Conservation (phyloP, 1,139 yeast genomes). For the Candida sp. region DNA sequence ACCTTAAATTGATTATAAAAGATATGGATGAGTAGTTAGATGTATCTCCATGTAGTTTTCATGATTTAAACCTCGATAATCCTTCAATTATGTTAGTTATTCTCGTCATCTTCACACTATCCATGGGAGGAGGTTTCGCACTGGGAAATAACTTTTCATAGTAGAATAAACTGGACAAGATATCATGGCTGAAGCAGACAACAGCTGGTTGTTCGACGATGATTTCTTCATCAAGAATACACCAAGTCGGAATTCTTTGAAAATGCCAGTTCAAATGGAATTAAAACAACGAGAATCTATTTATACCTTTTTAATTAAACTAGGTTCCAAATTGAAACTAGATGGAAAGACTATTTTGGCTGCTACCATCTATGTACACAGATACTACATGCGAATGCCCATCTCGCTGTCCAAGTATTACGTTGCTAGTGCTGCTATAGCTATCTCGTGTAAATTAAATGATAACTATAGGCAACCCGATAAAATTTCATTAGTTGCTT, state of each 20-base stretch:
- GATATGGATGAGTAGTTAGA: too few relatives aligned
- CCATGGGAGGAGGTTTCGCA: too few relatives aligned
- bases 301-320: slow-evolving; percentile 36
- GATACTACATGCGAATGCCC: slow-evolving; percentile 43
- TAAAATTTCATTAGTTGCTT: slow-evolving; percentile 38
- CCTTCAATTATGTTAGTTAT: too few relatives aligned
- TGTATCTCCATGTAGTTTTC: too few relatives aligned
- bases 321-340: slow-evolving; percentile 37
- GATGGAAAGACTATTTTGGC: slow-evolving; percentile 44
- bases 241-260: slow-evolving; percentile 27
- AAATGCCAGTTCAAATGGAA: slow-evolving; percentile 27
- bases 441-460: slow-evolving; percentile 41
- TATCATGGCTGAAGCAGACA: background rate
- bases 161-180: too few relatives aligned
- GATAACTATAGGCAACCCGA: slow-evolving; percentile 45
- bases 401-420: slow-evolving; percentile 44
- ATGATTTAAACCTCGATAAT: too few relatives aligned
- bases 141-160: too few relatives aligned
- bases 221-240: slow-evolving; percentile 24
- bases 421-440: slow-evolving; percentile 44
- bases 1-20: too few relatives aligned
- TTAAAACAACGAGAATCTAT: slow-evolving; percentile 35
- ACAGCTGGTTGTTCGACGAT: slow-evolving; percentile 33
- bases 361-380: slow-evolving; percentile 37
- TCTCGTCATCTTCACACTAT: too few relatives aligned